Evolutionary conservation across 805 yeast species (phyloP), one percentile per base, ranked within the genome.

Genomic region (Suhomyces xylopsoci): DNA sequence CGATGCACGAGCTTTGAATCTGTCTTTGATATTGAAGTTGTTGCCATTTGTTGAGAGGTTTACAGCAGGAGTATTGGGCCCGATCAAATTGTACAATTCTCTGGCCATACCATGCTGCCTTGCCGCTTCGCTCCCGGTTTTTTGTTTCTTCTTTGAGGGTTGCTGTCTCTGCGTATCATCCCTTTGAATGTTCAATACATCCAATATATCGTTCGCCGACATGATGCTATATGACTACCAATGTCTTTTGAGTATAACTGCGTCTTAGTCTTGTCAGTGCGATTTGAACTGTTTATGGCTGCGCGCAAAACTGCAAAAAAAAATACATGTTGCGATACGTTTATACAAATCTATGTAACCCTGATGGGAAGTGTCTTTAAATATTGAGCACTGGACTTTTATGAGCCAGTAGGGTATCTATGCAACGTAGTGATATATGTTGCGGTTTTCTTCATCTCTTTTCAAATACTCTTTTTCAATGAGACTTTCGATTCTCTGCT

Each of bases 31-130:
- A 80, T 80, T n/a, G 79, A 80, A 7, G 80, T 52, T 57, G 40
- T 59, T 52, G 3, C 59, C 61, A 19, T 62, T 41, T 20, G 58
- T 58, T 3, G 63, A 47, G n/a, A 76, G 51, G 52, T 57, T 68
- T n/a, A 74, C 81, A 0, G 98, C 92, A 0, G 99, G 97, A 1
- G 96, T 84, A 67, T 90, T 90, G 40, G 94, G 92, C 5, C 99
- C 99, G 41, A 94, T 74, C 50, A 96, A 77, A 58, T 87, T 88
- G 68, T 87, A 92, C 50, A 94, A 74, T 66, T 94, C 99, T 59
- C 98, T 80, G 56, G 89, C 92, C 82, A 93, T 87, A 24, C 96
- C 96, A 1, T 84, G 74, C 45, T 77, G 74, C 47, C 71, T 62
- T 3, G 60, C 56, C 14, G 54, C 49, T 5, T 62, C 69, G 48